Evolutionary conservation across 768 basidiomycete species (phyloP).

Genomic region (Tephrocybe sp.): DNA sequence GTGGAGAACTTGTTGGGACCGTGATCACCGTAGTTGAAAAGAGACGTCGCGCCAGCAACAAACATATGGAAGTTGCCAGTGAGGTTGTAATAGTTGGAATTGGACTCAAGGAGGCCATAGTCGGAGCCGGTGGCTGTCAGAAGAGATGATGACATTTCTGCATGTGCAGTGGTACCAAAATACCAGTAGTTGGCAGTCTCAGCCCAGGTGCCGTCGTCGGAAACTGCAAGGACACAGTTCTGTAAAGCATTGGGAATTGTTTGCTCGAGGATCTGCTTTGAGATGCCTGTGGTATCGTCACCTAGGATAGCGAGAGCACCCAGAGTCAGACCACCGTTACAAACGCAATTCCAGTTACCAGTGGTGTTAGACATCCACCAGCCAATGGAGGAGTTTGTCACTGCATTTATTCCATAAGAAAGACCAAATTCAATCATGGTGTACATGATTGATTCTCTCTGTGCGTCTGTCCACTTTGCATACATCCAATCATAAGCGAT

Average conservation of each 20-base stretch:
- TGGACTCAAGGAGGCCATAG: slow-evolving; percentile 66
- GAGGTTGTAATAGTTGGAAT: slow-evolving; percentile 56
- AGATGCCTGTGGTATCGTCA: slow-evolving; percentile 75
- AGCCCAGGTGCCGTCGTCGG: slow-evolving; percentile 83
- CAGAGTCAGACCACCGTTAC: slow-evolving; percentile 87
- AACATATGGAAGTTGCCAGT: slow-evolving; percentile 93
- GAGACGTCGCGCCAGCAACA: slow-evolving; percentile 73
- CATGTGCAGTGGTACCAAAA: slow-evolving; percentile 88
- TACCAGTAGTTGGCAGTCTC: slow-evolving; percentile 97
- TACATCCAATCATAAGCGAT: slow-evolving; percentile 98
- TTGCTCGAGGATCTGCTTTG: slow-evolving; percentile 59
- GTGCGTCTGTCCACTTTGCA: slow-evolving; percentile 38
- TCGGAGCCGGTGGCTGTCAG: slow-evolving; percentile 83
- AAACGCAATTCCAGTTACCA: slow-evolving; percentile 99
- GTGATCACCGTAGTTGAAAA: slow-evolving; percentile 82
- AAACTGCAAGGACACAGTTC: slow-evolving; percentile 68
- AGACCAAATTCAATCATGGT: slow-evolving; percentile 83
- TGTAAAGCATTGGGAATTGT: slow-evolving; percentile 72
- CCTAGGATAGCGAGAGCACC: slow-evolving; percentile 88
- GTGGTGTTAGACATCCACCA: slow-evolving; percentile 78
- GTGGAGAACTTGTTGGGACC: slow-evolving; percentile 95
- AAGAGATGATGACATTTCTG: slow-evolving; percentile 85
- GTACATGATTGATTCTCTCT: slow-evolving; percentile 63
- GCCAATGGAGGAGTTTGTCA: slow-evolving; percentile 35
- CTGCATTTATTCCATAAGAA: slow-evolving; percentile 52